Conservation (phyloP, 2,329 filamentous ascomycete genomes). For the Emericellopsis cladophorae region DNA sequence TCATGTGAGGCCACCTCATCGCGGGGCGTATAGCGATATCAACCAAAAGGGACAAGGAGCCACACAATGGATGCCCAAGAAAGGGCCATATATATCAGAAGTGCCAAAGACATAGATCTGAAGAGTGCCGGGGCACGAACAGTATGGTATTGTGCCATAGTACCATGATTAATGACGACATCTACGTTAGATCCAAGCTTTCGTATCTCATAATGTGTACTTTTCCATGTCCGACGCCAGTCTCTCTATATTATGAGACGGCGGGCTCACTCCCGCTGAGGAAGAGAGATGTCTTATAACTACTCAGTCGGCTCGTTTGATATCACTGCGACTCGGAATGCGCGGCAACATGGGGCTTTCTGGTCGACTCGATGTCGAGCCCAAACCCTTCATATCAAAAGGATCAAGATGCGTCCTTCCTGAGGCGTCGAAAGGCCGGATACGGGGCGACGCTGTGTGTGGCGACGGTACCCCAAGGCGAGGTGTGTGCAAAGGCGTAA, state of each 20-base stretch:
- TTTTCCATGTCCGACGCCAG: too few species aligned
- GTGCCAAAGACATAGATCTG: neutral
- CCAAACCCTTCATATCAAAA: constrained; percentile 20
- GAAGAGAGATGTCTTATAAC: neutral
- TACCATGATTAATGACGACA: too few species aligned
- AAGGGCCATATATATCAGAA: neutral
- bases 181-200: too few species aligned
- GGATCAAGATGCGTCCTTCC: constrained; percentile 24
- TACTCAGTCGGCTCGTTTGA: constrained; percentile 7
- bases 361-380: constrained; percentile 31
- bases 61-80: too few species aligned
- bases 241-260: too few species aligned
- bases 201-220: too few species aligned
- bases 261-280: too few species aligned
- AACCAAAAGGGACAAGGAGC: too few species aligned
- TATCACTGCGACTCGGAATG: constrained; percentile 22
- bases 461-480: neutral
- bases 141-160: too few species aligned
- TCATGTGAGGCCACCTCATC: constrained; percentile 52
- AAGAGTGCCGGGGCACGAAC: neutral
- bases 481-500: constrained; percentile 33
- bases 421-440: constrained; percentile 10
- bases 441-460: constrained; percentile 11
- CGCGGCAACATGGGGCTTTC: constrained; percentile 29
- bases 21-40: too few species aligned